A percentile compares a stretch with the other conserved stretches of the same genome.
These are phyloP conservation scores for Penicillium paneum DNA, from an alignment of 2,329 filamentous ascomycete species.

Conservation along the genomic window DNA sequence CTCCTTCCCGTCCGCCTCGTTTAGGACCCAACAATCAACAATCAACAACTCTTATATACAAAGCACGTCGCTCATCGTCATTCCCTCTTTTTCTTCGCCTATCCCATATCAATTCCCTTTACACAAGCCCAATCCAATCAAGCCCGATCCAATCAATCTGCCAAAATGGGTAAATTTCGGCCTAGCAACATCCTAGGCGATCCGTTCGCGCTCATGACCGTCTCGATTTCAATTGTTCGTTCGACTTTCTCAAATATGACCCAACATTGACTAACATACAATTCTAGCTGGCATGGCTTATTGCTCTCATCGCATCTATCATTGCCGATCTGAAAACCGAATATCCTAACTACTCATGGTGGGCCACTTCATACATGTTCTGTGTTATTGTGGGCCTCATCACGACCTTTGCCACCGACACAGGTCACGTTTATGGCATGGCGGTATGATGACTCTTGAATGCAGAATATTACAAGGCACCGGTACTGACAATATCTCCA, in stretches of 20 bases:
- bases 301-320: slow-evolving; percentile 82
- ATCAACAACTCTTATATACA: slow-evolving; percentile 3
- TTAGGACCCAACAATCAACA: slow-evolving; percentile 1
- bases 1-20: slow-evolving; percentile 7
- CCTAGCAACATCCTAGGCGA: slow-evolving; percentile 91
- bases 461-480: background rate
- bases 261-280: slow-evolving; percentile 9
- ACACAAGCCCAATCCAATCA: slow-evolving; percentile 11
- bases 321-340: slow-evolving; percentile 57
- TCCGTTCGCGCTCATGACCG: slow-evolving; percentile 89
- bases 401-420: slow-evolving; percentile 78
- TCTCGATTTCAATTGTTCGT: slow-evolving; percentile 86
- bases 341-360: slow-evolving; percentile 91
- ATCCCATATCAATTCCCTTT: slow-evolving; percentile 15
- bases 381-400: slow-evolving; percentile 77
- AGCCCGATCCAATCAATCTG: slow-evolving; percentile 6
- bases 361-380: slow-evolving; percentile 80
- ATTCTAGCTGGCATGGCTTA: slow-evolving; percentile 84
- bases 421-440: slow-evolving; percentile 83
- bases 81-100: slow-evolving; percentile 11
- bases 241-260: slow-evolving; percentile 10
- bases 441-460: slow-evolving; percentile 54
- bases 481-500: slow-evolving; percentile 36
- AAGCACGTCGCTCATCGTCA: slow-evolving; percentile 23
- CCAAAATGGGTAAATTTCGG: slow-evolving; percentile 58